Evolutionary conservation across 441 rosid genomes (phyloP), one percentile per base, ranked within the genome.

Genomic region (Pelargonium myrrhifolium): DNA sequence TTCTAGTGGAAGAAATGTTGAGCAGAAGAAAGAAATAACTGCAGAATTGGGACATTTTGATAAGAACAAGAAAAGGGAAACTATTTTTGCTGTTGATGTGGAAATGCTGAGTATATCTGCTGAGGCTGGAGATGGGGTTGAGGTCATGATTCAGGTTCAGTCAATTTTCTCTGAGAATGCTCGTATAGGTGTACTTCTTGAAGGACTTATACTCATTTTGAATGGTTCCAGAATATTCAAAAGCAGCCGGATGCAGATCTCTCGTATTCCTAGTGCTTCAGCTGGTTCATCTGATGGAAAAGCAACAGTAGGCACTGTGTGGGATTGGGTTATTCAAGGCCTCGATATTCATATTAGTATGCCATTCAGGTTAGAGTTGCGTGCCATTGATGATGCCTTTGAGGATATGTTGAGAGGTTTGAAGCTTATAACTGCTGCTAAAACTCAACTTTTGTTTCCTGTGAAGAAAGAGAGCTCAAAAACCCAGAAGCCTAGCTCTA

Each of bases 281-380:
- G 76, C 68, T 49, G 71, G 75, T 80, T 74, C 81, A 55, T 75
- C 86, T 80, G 92, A 84, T 82, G 79, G 76, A 62, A 87, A 80
- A 65, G 69, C 72, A 42, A 68, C 82, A 55, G 76, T 74, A 37
- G 65, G 74, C 63, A 73, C 74, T 72, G 82, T 71, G 17, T 93
- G 99, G 99, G 99, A 96, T 80, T 96, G 97, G 98, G 95, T 93
- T 68, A 80, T 96, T 79, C 99, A 96, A 82, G 99, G 97, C 72
- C 96, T 87, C 74, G 87, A 89, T 80, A 78, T 90, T 79, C 98
- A 93, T 82, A 81, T 96, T 73, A 84, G 88, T 79, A 72, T 96
- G 96, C 98, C 99, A 69, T 89, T 75, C 87, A 88, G 88, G 84
- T 79, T 96, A 80, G 82, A 93, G 83, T 75, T 96, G 81, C 99